These are phyloP conservation scores for Hibiscus tridactylites DNA, from an alignment of 345 rosid species.

Conservation along the genomic window DNA sequence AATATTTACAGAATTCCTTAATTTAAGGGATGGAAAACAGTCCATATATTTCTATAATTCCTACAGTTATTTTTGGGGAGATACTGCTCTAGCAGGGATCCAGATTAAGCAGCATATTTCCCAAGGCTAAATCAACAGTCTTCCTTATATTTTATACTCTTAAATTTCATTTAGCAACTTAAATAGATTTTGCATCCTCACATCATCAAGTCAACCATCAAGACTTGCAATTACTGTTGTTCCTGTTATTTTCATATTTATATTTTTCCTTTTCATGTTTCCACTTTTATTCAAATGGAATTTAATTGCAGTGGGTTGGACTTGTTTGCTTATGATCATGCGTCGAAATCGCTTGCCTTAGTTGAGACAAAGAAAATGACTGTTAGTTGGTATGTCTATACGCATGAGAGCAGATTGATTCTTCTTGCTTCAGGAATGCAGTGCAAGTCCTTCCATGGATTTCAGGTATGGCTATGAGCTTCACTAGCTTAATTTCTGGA, in stretches of 20 bases:
- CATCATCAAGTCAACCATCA: not conserved
- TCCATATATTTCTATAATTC: too few relatives aligned
- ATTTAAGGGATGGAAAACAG: too few relatives aligned
- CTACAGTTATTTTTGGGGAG: not conserved
- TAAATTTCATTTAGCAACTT: not conserved
- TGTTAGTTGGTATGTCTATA: slow-evolving; percentile 80
- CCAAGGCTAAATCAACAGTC: not conserved
- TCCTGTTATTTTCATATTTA: not conserved
- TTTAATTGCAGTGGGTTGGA: slow-evolving; percentile 76
- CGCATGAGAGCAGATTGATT: slow-evolving; percentile 93
- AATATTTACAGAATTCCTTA: too few relatives aligned
- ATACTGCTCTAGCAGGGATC: not conserved
- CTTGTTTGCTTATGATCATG: slow-evolving; percentile 57
- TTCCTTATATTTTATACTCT: not conserved
- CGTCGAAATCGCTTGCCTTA: slow-evolving; percentile 52
- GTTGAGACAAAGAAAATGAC: slow-evolving; percentile 71
- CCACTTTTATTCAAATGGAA: slow-evolving; percentile 7
- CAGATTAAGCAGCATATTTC: not conserved
- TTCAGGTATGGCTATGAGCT: slow-evolving; percentile 51
- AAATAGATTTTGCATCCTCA: not conserved
- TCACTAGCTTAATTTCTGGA: not conserved
- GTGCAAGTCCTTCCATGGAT: slow-evolving; percentile 79
- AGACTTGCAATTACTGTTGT: not conserved
- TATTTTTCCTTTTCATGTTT: not conserved
- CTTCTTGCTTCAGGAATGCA: slow-evolving; percentile 99